Evolutionary conservation across 805 yeast species (phyloP).

Genomic region (Nakazawaea wyomingensis): DNA sequence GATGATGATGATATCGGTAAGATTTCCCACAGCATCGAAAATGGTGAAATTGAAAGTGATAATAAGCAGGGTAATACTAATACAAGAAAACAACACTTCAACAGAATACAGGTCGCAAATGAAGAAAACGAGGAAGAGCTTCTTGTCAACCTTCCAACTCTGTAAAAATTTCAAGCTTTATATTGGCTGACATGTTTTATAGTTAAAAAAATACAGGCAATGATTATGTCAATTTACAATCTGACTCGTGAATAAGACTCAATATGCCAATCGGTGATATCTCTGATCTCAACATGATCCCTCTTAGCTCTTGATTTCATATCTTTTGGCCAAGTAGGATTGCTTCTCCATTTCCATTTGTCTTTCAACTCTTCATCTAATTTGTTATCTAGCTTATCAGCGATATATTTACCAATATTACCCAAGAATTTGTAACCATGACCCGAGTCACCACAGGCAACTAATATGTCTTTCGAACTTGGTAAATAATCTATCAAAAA

Average conservation of each 20-base stretch:
- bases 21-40: not conserved
- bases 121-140: constrained; percentile 8
- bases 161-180: no score
- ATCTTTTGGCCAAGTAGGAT: constrained; percentile 14
- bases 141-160: constrained; percentile 21
- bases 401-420: constrained; percentile 34
- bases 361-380: constrained; percentile 17
- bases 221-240: not conserved
- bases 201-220: not conserved
- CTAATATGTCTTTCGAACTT: constrained; percentile 21
- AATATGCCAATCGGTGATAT: constrained; percentile 13
- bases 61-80: no score
- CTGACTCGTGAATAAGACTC: not conserved
- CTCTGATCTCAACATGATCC: constrained; percentile 14
- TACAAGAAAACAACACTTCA: not conserved
- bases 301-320: constrained; percentile 14
- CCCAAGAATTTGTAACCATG: constrained; percentile 39
- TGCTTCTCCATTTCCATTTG: constrained; percentile 28
- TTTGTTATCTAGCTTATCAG: constrained; percentile 20
- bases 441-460: constrained; percentile 38
- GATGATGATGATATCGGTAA: not conserved
- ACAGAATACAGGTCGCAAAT: constrained; percentile 1
- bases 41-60: not conserved
- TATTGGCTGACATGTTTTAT: no score
- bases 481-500: constrained; percentile 33